A percentile compares a stretch with the other conserved stretches of the same genome.
Evolutionary conservation across 2,329 filamentous ascomycete species (phyloP).

Genomic region (Nigrospora oryzae): DNA sequence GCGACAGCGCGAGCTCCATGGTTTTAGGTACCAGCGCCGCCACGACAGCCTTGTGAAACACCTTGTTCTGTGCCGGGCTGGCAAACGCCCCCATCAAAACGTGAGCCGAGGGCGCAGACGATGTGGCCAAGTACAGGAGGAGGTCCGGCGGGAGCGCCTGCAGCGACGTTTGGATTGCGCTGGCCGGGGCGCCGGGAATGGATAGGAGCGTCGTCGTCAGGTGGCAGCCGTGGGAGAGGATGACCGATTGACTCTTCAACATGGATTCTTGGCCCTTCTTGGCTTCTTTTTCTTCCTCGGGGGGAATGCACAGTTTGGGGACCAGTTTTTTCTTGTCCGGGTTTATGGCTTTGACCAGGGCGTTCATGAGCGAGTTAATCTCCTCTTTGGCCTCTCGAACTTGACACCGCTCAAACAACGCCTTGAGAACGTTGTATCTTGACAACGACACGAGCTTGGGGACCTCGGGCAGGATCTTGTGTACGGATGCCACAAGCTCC

Average conservation of each 20-base stretch:
- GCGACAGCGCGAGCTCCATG: conserved; percentile 37
- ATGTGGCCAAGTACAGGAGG: conserved; percentile 56
- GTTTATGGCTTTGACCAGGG: conserved; percentile 38
- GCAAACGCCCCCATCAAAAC: conserved; percentile 42
- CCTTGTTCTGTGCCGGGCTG: conserved; percentile 36
- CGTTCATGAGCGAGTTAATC: conserved; percentile 36
- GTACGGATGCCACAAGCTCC: conserved; percentile 66
- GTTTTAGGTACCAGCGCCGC: conserved; percentile 35
- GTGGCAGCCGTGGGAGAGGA: conserved; percentile 66
- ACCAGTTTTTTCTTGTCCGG: conserved; percentile 37
- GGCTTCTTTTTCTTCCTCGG: conserved; percentile 18
- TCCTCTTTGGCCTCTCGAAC: conserved; percentile 54
- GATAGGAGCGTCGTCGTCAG: conserved; percentile 73
- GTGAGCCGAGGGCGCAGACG: conserved; percentile 38
- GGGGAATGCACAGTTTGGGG: conserved; percentile 39
- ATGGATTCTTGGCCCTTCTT: conserved; percentile 27
- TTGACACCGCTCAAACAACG: conserved; percentile 73
- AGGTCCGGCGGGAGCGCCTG: conserved; percentile 46
- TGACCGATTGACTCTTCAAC: conserved; percentile 47
- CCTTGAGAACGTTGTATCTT: conserved; percentile 71
- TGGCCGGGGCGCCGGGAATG: conserved; percentile 59
- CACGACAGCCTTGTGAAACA: conserved; percentile 48
- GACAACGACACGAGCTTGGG: conserved; percentile 64
- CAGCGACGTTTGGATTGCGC: conserved; percentile 66
- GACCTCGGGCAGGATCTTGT: conserved; percentile 65